phyloP scores from a whole-genome alignment of 2,329 filamentous ascomycete genomes.

The Westerdykella sp. region DNA sequence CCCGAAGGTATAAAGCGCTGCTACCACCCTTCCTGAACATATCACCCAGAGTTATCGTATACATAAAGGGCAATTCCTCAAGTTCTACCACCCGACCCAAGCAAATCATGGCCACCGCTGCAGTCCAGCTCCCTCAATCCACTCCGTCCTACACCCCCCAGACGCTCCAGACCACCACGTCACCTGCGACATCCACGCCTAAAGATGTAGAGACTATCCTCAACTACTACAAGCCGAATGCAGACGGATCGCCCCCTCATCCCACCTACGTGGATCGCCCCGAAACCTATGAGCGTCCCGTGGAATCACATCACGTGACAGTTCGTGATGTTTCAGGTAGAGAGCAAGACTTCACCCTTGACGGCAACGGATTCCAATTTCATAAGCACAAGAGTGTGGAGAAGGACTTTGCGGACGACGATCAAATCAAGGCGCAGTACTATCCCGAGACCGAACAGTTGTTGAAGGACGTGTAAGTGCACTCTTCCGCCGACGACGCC shows the following conservation, averaged over 20 bases:
- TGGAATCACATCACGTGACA: conserved; percentile 20
- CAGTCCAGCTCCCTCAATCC: conserved; percentile 17
- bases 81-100: not conserved
- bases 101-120: conserved; percentile 23
- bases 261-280: conserved; percentile 25
- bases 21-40: conserved; percentile 2
- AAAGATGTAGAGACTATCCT: conserved; percentile 23
- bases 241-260: conserved; percentile 24
- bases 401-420: conserved; percentile 34
- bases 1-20: conserved; percentile 1
- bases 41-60: conserved; percentile 1
- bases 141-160: conserved; percentile 14
- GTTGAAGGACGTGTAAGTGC: conserved; percentile 34
- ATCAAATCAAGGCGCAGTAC: conserved; percentile 28
- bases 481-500: no score
- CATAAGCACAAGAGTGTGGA: conserved; percentile 24
- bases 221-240: conserved; percentile 25
- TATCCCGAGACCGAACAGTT: conserved; percentile 33
- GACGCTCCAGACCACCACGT: conserved; percentile 5
- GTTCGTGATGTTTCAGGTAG: conserved; percentile 44
- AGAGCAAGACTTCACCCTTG: conserved; percentile 39
- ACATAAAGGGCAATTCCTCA: not conserved
- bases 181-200: conserved; percentile 2
- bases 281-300: conserved; percentile 29
- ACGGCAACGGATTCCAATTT: conserved; percentile 37